A percentile compares a stretch with the other conserved stretches of the same genome.
Conservation (phyloP, 1,139 yeast species). For the Wickerhamomyces sp. region DNA sequence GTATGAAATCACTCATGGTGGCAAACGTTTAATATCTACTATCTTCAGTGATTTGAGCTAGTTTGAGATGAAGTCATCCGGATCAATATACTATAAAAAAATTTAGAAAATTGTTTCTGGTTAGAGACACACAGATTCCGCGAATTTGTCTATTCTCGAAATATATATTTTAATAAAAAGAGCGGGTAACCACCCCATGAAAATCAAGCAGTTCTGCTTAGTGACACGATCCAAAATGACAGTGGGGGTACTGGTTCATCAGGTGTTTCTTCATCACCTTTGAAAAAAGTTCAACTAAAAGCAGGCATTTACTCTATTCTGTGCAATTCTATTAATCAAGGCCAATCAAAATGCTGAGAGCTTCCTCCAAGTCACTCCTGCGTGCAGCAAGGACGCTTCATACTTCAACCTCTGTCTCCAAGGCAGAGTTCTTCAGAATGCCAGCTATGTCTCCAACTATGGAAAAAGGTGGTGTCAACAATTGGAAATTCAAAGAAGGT, state of each 20-base stretch:
- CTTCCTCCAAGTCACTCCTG: background rate
- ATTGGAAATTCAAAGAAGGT: constrained; percentile 87
- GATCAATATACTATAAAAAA: no score
- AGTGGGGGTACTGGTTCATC: background rate
- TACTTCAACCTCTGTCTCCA: constrained; percentile 16
- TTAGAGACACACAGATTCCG: no score
- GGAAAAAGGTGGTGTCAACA: constrained; percentile 96
- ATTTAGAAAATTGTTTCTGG: no score
- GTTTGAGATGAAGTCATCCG: no score
- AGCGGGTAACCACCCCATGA: background rate
- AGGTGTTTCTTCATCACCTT: no score
- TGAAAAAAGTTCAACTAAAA: background rate
- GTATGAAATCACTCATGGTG: constrained; percentile 11
- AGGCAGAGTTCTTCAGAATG: constrained; percentile 70
- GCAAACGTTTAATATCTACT: no score
- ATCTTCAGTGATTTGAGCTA: no score
- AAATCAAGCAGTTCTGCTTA: background rate
- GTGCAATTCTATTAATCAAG: no score
- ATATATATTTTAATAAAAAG: no score
- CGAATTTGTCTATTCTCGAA: no score
- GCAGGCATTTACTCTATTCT: no score
- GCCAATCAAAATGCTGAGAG: constrained; percentile 1
- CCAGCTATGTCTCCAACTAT: constrained; percentile 99
- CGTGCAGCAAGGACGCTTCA: constrained; percentile 7
- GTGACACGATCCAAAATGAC: background rate